Conservation (phyloP, 1,284 basidiomycete species). For the Tilletia walkeri region DNA sequence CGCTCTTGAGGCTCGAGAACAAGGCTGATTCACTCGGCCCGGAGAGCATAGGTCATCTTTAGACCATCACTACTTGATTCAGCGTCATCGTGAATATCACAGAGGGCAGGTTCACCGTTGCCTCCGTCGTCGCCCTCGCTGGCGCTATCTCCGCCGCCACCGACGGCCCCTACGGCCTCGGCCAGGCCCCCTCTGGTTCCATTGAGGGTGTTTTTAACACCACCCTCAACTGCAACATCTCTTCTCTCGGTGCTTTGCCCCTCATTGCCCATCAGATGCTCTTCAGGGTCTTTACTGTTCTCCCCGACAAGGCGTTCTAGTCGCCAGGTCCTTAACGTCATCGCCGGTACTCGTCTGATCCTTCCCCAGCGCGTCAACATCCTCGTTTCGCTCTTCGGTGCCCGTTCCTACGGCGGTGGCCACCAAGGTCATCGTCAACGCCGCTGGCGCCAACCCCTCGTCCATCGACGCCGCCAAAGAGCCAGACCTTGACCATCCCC, state of each 20-base stretch:
- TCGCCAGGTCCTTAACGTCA: no score
- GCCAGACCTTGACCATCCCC: slow-evolving; percentile 4
- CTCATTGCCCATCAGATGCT: not conserved
- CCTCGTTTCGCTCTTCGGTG: slow-evolving; percentile 12
- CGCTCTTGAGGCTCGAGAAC: not conserved
- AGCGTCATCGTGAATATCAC: no score
- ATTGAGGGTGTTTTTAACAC: slow-evolving; percentile 6
- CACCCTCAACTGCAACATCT: slow-evolving; percentile 3
- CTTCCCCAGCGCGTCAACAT: slow-evolving; percentile 1
- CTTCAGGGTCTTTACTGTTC: not conserved
- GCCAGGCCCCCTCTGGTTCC: not conserved
- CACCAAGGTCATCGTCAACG: slow-evolving; percentile 10
- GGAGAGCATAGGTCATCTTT: no score
- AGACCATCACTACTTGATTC: no score
- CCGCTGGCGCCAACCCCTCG: not conserved
- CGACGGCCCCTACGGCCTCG: slow-evolving; percentile 10
- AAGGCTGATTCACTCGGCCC: no score
- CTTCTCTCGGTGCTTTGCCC: not conserved
- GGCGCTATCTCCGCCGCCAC: slow-evolving; percentile 8
- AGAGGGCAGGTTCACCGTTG: not conserved
- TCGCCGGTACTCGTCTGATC: slow-evolving; percentile 14
- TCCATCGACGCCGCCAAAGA: slow-evolving; percentile 13
- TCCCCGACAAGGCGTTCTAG: slow-evolving; percentile 6
- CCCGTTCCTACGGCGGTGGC: slow-evolving; percentile 7
- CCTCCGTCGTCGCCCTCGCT: slow-evolving; percentile 13